These are phyloP conservation scores for Diaporthe ampelina DNA, from an alignment of 2,329 filamentous ascomycete species.

Conservation along the genomic window DNA sequence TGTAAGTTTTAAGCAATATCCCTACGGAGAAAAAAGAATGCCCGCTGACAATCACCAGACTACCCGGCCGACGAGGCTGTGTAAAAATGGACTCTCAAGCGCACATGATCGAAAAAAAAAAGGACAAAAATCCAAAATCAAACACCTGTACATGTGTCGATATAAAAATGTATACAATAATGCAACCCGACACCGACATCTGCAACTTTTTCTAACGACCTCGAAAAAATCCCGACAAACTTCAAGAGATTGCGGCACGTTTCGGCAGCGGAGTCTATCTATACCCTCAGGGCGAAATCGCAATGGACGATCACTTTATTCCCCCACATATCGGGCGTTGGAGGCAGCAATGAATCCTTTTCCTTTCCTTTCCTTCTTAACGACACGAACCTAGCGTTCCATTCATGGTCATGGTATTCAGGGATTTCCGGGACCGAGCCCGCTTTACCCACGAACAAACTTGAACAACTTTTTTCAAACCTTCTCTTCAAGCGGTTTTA, in stretches of 20 bases:
- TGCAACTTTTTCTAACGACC: constrained; percentile 9
- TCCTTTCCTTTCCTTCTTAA: background rate
- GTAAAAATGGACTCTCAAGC: background rate
- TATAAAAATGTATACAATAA: constrained; percentile 28
- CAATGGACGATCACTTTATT: constrained; percentile 6
- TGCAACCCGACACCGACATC: background rate
- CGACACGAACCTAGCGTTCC: constrained; percentile 23
- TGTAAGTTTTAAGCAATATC: constrained; percentile 59
- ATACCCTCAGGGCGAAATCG: constrained; percentile 18
- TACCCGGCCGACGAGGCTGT: constrained; percentile 22
- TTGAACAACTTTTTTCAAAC: background rate
- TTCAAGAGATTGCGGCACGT: constrained; percentile 1
- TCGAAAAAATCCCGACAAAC: constrained; percentile 9
- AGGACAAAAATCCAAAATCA: background rate
- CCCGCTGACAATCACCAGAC: constrained; percentile 21
- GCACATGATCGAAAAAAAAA: background rate
- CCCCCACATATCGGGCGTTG: constrained; percentile 11
- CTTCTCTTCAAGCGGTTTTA: background rate
- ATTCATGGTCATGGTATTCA: background rate
- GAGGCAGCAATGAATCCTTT: constrained; percentile 3
- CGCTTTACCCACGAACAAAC: constrained; percentile 4
- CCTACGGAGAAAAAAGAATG: background rate
- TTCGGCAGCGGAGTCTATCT: constrained; percentile 19
- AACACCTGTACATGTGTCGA: constrained; percentile 17
- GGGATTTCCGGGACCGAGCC: background rate